Evolutionary conservation across 768 basidiomycete species (phyloP), one percentile per base, ranked within the genome.

Genomic region (Fomitopsis pulvina): DNA sequence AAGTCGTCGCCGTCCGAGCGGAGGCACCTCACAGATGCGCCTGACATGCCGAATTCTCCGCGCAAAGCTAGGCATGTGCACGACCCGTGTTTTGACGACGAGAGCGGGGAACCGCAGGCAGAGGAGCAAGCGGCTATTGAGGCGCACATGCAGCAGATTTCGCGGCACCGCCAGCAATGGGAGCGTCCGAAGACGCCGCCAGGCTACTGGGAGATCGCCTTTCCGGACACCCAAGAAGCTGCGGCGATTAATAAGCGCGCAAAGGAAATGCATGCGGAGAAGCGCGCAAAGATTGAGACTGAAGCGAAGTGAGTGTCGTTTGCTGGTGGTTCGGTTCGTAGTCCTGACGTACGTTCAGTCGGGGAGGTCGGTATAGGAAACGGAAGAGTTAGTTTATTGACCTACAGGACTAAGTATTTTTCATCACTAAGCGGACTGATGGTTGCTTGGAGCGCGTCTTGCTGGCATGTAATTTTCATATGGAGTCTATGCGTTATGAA

Each of bases 141-240:
- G 11, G 67, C 72, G n/a, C 89, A 87, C 61, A 81, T 79, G 66
- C 75, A 86, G 53, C 68, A 72, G 6, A 83, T 90, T 44, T 89
- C 85, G 30, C 74, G 83, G 26, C 87, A 90, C 63, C 74, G 85
- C 14, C 75, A 81, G 51, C 74, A 81, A 18, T 91, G 86, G 87
- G 73, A 72, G 25, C 74, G 80, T 41, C 74, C 82, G 1, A 76
- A 72, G 44, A 92, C 90, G 1, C 93, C 93, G 10, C 91, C 90
- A 0, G 82, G 80, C 14, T 95, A 89, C 66, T 94, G 92, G 89
- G 74, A 84, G 49, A 92, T 94, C 50, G 91, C 87, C 1, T 94
- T 97, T 62, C 93, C 93, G 1, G 72, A 74, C 55, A 93, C 92
- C 3, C 92, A 94, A 64, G 80, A 90, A 60, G 83, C 80, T 14